These are phyloP conservation scores for Cyclotella atomus DNA, from an alignment of 108 stramenopile species.

Conservation along the genomic window DNA sequence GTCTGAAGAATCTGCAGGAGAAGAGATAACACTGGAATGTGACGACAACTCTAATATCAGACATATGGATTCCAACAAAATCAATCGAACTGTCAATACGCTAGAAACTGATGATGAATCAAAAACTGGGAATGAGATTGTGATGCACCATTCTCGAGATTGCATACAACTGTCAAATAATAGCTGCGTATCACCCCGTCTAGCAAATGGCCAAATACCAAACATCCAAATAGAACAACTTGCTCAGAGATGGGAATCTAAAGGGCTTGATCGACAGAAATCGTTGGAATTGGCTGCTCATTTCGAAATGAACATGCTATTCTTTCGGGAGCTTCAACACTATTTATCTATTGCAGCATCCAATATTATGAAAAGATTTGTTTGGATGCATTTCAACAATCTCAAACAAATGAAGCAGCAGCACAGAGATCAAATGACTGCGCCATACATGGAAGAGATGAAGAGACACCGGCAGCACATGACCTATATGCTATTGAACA, in stretches of 20 bases:
- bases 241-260: conserved; percentile 33
- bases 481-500: conserved; percentile 1
- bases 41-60: neutral
- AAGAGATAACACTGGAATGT: neutral
- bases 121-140: neutral
- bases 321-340: conserved; percentile 14
- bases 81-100: neutral
- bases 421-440: conserved; percentile 13
- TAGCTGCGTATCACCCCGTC: neutral
- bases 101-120: neutral
- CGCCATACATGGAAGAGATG: conserved; percentile 5
- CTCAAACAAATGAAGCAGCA: conserved; percentile 15
- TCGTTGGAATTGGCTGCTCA: conserved; percentile 30
- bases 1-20: neutral
- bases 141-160: neutral
- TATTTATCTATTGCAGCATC: conserved; percentile 4
- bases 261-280: conserved; percentile 24
- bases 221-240: conserved; percentile 8
- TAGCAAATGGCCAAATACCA: neutral
- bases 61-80: neutral
- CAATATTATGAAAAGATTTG: conserved; percentile 9
- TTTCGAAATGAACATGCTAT: conserved; percentile 28
- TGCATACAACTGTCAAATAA: no score
- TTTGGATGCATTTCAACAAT: neutral
- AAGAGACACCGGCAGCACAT: neutral